Evolutionary conservation across 257 asterid genomes (phyloP), one percentile per base, ranked within the genome.

Genomic region (Solanum phureja): DNA sequence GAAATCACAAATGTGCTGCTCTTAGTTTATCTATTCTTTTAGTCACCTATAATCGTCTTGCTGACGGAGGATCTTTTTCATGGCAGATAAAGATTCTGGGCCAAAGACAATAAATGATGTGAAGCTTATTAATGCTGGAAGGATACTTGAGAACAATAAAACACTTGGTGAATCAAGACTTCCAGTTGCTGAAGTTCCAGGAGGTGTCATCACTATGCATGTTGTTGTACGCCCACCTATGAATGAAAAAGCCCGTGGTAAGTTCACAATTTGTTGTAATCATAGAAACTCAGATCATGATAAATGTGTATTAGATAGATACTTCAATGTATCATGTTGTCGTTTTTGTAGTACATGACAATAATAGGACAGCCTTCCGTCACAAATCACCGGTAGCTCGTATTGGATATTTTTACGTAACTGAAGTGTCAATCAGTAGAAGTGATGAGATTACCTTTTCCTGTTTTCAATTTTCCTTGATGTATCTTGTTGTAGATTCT

Each of bases 91-190:
- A 88, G 97, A 92, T 87, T 93, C 94, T 73, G 96, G 96, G 69
- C 99, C 99, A 13, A 95, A 91, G 92, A 89, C 95, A 10, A 79
- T 94, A 87, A 93, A 89, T 11, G 99, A 94, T 91, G 87, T 96
- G 92, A 96, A 94, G 94, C 97, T 96, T 40, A 96, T 96, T 40
- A 93, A 93, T 58, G 98, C 97, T 1, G 99, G 99, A 90, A 95
- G 83, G 92, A 96, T 96, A 89, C 98, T 96, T 52, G 99, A 96
- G 91, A 95, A 96, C 84, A 95, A 92, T 89, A 89, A 89, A 89
- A 95, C 98, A 58, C 91, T 96, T 38, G 93, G 92, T 86, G 99
- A 96, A 88, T 96, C 98, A 19, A 93, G 96, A 58, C 91, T 92
- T 86, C 97, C 97, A 24, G 92, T 93, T 85, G 94, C 93, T 91